Percentiles rank a stretch among this genome's conserved stretches.
Evolutionary conservation across 1,139 yeast species (phyloP).

Genomic region (Neolecta irregularis): DNA sequence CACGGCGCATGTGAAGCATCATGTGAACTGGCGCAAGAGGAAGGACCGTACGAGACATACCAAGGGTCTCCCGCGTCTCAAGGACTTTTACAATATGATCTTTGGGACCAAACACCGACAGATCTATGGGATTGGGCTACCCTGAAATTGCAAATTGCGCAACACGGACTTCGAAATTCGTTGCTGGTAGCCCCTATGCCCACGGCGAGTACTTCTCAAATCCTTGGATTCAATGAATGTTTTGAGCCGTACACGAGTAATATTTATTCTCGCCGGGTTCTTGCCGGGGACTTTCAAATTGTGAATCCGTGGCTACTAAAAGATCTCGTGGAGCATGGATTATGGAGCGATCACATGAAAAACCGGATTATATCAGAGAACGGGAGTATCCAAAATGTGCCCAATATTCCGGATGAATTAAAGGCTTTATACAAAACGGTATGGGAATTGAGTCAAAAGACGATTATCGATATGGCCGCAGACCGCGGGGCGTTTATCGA

Average conservation of each 20-base stretch:
- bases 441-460: conserved; percentile 89
- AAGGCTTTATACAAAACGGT: conserved; percentile 80
- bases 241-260: conserved; percentile 85
- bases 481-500: conserved; percentile 88
- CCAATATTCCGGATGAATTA: conserved; percentile 59
- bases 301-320: conserved; percentile 70
- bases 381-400: conserved; percentile 73
- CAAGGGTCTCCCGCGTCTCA: conserved; percentile 71
- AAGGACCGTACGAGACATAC: conserved; percentile 55
- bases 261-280: conserved; percentile 70
- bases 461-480: conserved; percentile 85
- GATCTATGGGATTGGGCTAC: conserved; percentile 61
- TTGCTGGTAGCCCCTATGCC: conserved; percentile 87
- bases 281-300: conserved; percentile 79
- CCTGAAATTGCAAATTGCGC: conserved; percentile 43
- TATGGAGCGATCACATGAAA: conserved; percentile 73
- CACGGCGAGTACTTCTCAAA: conserved; percentile 85
- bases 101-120: conserved; percentile 66
- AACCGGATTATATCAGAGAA: conserved; percentile 61
- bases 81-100: conserved; percentile 62
- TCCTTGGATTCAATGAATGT: conserved; percentile 77
- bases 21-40: conserved; percentile 47
- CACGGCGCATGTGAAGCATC: conserved; percentile 78
- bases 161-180: conserved; percentile 65
- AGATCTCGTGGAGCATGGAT: conserved; percentile 67